Conservation (phyloP, 2,329 filamentous ascomycete genomes). For the Aspergillus pseudoterreus region DNA sequence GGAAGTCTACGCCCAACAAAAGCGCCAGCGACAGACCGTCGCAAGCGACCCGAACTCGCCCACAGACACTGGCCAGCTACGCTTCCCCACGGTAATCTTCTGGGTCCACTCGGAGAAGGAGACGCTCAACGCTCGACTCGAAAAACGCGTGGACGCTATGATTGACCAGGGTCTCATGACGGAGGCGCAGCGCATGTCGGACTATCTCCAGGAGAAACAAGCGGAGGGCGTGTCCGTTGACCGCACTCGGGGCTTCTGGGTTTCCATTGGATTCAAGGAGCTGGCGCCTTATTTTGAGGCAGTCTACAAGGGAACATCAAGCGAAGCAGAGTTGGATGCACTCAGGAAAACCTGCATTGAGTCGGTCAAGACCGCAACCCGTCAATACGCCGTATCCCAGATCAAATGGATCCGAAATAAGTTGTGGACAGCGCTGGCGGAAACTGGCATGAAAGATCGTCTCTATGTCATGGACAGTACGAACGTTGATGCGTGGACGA, state of each 20-base stretch:
- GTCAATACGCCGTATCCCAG: conserved; percentile 84
- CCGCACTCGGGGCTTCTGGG: conserved; percentile 82
- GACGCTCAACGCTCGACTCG: conserved; percentile 65
- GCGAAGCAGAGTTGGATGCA: conserved; percentile 46
- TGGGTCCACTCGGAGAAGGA: conserved; percentile 80
- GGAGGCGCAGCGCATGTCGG: conserved; percentile 56
- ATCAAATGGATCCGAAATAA: conserved; percentile 83
- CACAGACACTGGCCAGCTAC: conserved; percentile 32
- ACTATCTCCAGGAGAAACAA: conserved; percentile 44
- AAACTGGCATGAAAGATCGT: conserved; percentile 50
- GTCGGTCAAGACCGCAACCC: conserved; percentile 74
- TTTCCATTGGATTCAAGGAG: conserved; percentile 94
- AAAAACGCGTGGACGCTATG: conserved; percentile 82
- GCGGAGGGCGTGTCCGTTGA: conserved; percentile 58
- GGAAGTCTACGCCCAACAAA: conserved; percentile 80
- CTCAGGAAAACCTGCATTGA: conserved; percentile 63
- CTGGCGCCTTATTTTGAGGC: conserved; percentile 68
- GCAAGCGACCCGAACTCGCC: conserved; percentile 18
- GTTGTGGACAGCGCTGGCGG: conserved; percentile 64
- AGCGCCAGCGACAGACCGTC: conserved; percentile 24
- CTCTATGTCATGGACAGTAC: conserved; percentile 82
- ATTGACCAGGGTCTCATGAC: conserved; percentile 60
- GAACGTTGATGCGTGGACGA: conserved; percentile 58
- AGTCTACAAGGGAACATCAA: conserved; percentile 24
- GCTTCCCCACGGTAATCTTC: conserved; percentile 66